Base-by-base conservation (phyloP, 257 asterid genomes). In the Nicotiana noctiflora region DNA sequence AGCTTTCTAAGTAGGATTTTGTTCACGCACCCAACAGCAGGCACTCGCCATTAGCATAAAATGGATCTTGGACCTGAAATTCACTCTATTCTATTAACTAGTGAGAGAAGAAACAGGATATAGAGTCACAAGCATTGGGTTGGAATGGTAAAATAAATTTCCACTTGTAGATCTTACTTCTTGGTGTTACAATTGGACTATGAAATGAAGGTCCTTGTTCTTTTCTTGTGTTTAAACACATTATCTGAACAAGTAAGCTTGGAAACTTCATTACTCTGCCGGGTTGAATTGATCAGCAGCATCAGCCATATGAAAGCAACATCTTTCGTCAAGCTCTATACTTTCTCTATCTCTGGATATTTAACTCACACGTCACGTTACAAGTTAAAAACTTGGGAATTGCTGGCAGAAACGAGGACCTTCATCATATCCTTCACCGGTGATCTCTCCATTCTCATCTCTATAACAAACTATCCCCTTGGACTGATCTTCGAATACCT, bases 401-500 rank as follows among this genome's bases (percentile, higher is more conserved):
- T 63, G 59, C 13, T 32, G 77, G 56, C 76, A 66, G 60, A 75
- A 53, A 2, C 82, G 77, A 75, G 84, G 86, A 21, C 86, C 86
- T 75, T 84, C 86, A 19, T 84, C 86, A 14, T 75, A 32, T 44
- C 84, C 86, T 84, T 84, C 86, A 27, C 86, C 80, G 1, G 46
- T 62, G 40, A 75, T 76, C 76, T 80, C 86, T 19, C 86, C 84
- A 23, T 64, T 80, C 25, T 64, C 84, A 65, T 84, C 84, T 55
- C 51, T 62, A 23, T 84, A 84, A 64, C 86, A 84, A 56, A 84
- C 84, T 23, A 84, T 84, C n/a, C 86, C 84, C 14, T 23, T 52
- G 6, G 66, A 55, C 31, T n/a, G 40, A 80, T 80, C 86, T 46
- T 84, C 84, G 51, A 80, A 80, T 9, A 83, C 84, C 82, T 65